Evolutionary conservation across 2,329 filamentous ascomycete genomes (phyloP).

Genomic region (Diaporthe sp.): DNA sequence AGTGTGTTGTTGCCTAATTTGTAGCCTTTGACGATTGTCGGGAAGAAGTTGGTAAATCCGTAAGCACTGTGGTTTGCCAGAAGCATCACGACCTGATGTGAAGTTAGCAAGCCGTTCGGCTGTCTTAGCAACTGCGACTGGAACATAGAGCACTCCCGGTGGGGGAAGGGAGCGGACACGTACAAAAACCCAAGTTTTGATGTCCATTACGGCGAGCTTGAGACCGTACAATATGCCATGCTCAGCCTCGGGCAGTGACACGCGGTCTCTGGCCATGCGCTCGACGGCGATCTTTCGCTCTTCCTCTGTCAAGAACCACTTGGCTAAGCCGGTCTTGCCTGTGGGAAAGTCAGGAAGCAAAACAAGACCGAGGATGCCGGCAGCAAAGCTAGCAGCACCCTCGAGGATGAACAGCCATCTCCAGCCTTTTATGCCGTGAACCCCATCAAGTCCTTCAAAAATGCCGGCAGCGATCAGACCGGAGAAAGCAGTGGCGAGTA

Average conservation of each 20-base stretch:
- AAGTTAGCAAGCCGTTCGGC: background rate
- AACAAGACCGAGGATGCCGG: constrained; percentile 48
- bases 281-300: constrained; percentile 17
- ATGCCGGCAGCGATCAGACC: constrained; percentile 75
- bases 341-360: constrained; percentile 42
- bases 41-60: background rate
- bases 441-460: constrained; percentile 67
- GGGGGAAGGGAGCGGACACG: background rate
- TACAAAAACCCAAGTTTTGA: constrained; percentile 26
- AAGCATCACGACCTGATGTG: background rate
- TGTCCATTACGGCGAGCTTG: background rate
- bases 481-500: constrained; percentile 78
- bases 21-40: constrained; percentile 47
- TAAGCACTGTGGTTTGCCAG: constrained; percentile 1
- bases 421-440: constrained; percentile 55
- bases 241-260: background rate
- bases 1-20: constrained; percentile 56
- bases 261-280: constrained; percentile 21
- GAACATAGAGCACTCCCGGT: no score
- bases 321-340: background rate
- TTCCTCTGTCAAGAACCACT: constrained; percentile 16
- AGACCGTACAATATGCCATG: background rate
- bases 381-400: constrained; percentile 43
- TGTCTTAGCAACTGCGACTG: background rate
- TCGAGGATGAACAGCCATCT: constrained; percentile 46